These are phyloP conservation scores for Cajanus cajan DNA, from an alignment of 306 rosid genomes.

Conservation along the genomic window DNA sequence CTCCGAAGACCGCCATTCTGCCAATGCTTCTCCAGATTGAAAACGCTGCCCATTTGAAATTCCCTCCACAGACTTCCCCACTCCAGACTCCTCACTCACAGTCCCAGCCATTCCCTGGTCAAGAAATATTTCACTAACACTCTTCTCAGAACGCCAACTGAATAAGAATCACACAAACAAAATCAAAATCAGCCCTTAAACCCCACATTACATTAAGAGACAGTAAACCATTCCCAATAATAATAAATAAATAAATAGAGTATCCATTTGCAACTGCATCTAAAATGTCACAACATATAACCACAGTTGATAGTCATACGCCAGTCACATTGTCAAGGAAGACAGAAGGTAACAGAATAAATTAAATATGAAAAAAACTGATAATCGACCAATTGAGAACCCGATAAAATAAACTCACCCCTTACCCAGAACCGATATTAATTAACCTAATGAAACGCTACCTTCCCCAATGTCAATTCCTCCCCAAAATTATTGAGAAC, in stretches of 20 bases:
- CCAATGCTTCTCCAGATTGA: slow-evolving; percentile 88
- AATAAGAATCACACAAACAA: slow-evolving; percentile 27
- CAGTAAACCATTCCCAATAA: not conserved
- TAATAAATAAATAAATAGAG: not conserved
- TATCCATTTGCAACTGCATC: slow-evolving; percentile 6
- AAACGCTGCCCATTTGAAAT: slow-evolving; percentile 72
- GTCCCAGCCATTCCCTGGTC: slow-evolving; percentile 80
- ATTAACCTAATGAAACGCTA: not conserved
- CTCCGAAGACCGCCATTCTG: slow-evolving; percentile 92
- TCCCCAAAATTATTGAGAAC: slow-evolving; percentile 9
- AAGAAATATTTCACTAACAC: slow-evolving; percentile 41
- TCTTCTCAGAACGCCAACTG: slow-evolving; percentile 39
- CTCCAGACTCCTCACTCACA: slow-evolving; percentile 75
- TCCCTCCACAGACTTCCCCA: slow-evolving; percentile 71
- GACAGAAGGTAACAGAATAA: slow-evolving; percentile 10
- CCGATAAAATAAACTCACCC: not conserved
- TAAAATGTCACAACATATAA: not conserved
- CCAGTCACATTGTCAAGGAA: slow-evolving; percentile 18
- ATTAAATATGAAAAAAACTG: not conserved
- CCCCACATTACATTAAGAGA: slow-evolving; percentile 21
- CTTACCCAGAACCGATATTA: slow-evolving; percentile 13
- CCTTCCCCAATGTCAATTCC: slow-evolving; percentile 5
- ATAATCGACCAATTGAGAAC: slow-evolving; percentile 17
- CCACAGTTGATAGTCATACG: not conserved
- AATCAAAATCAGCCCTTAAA: slow-evolving; percentile 22